Conservation (phyloP, 2,329 filamentous ascomycete species). For the Endoconidiophora polonica region DNA sequence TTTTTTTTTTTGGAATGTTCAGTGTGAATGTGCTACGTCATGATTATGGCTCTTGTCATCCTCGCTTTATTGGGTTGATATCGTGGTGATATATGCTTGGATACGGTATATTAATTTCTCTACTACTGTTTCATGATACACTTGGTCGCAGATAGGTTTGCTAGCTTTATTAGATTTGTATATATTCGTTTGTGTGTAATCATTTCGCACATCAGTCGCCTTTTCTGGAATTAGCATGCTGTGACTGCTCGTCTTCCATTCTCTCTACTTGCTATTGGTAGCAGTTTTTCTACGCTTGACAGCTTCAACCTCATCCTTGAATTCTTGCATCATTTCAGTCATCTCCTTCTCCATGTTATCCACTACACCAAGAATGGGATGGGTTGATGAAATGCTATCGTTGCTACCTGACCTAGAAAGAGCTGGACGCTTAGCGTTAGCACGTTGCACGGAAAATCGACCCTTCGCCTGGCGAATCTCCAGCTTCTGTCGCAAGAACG, state of each 20-base stretch:
- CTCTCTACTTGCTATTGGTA: neutral
- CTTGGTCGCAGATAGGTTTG: no score
- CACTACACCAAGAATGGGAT: constrained; percentile 61
- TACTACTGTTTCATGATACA: no score
- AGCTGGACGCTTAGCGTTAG: constrained; percentile 5
- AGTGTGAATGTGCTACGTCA: no score
- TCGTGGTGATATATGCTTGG: no score
- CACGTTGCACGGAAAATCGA: constrained; percentile 20
- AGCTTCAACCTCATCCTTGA: constrained; percentile 52
- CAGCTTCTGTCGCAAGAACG: constrained; percentile 35
- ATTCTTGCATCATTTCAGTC: constrained; percentile 60
- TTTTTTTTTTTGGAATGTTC: no score
- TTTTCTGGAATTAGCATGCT: neutral
- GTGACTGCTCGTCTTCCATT: neutral
- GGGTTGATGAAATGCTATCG: constrained; percentile 37
- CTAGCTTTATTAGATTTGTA: neutral
- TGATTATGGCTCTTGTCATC: no score
- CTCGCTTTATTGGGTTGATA: no score
- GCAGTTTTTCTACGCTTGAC: neutral
- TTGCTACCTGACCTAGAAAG: constrained; percentile 35
- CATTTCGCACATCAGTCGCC: neutral
- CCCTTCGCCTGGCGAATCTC: constrained; percentile 38
- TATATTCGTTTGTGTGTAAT: neutral
- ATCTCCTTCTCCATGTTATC: constrained; percentile 60
- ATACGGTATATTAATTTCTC: no score